Base-by-base conservation (phyloP, 2,329 filamentous ascomycete species). In the Aureobasidium lini region DNA sequence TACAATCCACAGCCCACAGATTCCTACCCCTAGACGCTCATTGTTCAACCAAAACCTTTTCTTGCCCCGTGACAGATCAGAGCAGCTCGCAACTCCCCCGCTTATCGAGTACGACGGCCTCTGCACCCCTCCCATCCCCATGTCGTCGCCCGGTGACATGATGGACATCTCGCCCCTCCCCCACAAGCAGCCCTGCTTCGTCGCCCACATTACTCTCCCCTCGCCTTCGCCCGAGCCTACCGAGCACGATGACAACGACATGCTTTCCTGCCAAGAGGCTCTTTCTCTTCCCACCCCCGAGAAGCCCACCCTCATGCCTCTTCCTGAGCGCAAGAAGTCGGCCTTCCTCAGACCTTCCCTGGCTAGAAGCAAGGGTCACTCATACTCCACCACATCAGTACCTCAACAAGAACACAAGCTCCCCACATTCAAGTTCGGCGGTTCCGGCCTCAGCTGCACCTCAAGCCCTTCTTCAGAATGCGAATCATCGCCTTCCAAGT, bases 151-250 rank as follows among this genome's bases (percentile, higher is more conserved):
- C 6, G 84, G 83, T 59, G 91, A 96, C 72, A 80, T 84, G 59
- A 96, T 97, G 90, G 92, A 97, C 69, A 86, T 96, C 73, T 96
- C 93, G 46, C 93, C 94, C 40, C 76, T 97, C 42, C 92, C 91
- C 62, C 90, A 96, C 78, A 96, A 96, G 78, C 78, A 82, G 32
- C 81, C 88, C 11, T 80, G 74, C 72, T 76, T 80, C 63, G 70
- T 77, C 48, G 72, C 79, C 32, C 46, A 59, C 47, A 78, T 89
- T 63, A 85, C 87, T 64, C 74, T 90, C 57, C 81, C 84, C 32
- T 92, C 89, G 32, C 89, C 90, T 1, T 88, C 87, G 1, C 87
- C 87, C 8, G 80, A 82, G 44, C 71, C 75, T 6, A 72, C 74
- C 59, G 79, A 79, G 52, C 62, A 68, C 48, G 57, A 59, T 15